Evolutionary conservation across 139 green algal genomes (phyloP).

Genomic region (Chlorella sp.): DNA sequence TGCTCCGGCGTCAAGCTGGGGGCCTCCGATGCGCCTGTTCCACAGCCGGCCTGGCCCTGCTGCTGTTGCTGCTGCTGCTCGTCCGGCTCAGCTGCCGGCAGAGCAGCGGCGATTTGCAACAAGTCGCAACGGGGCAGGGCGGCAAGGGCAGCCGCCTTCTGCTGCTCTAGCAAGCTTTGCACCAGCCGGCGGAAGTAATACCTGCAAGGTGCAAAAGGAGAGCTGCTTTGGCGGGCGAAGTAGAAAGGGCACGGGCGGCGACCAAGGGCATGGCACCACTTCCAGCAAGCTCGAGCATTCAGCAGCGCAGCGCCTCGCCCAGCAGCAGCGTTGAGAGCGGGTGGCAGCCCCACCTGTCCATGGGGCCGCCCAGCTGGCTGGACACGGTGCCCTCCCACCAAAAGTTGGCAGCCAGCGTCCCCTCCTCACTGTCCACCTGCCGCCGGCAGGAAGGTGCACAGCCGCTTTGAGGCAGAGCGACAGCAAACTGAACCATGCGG

Average conservation of each 20-base stretch:
- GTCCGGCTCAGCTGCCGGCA: not conserved
- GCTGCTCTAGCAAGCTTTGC: conserved; percentile 24
- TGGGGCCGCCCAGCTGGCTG: conserved; percentile 24
- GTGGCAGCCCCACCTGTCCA: conserved; percentile 24
- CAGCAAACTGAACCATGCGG: not conserved
- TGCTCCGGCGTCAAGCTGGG: not conserved
- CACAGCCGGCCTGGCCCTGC: not conserved
- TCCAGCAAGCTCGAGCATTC: not conserved
- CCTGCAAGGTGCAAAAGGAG: not conserved
- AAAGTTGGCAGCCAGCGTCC: conserved; percentile 81
- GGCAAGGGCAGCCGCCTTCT: conserved; percentile 6
- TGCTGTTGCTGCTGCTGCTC: not conserved
- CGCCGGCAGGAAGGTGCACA: not conserved
- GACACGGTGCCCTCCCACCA: conserved; percentile 70
- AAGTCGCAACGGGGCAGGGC: not conserved
- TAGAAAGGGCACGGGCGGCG: too few species aligned
- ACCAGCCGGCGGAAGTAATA: conserved; percentile 51
- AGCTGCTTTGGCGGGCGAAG: too few species aligned
- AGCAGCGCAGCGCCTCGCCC: not conserved
- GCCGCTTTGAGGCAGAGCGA: too few species aligned
- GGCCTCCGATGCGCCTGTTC: not conserved
- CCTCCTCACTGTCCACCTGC: conserved; percentile 58
- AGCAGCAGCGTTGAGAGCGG: not conserved
- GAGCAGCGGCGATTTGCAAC: not conserved
- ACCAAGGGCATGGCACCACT: not conserved